A percentile compares a stretch with the other conserved stretches of the same genome.
phyloP scores from a whole-genome alignment of 2,329 filamentous ascomycete species.

The Trichoderma atrobrunneum region DNA sequence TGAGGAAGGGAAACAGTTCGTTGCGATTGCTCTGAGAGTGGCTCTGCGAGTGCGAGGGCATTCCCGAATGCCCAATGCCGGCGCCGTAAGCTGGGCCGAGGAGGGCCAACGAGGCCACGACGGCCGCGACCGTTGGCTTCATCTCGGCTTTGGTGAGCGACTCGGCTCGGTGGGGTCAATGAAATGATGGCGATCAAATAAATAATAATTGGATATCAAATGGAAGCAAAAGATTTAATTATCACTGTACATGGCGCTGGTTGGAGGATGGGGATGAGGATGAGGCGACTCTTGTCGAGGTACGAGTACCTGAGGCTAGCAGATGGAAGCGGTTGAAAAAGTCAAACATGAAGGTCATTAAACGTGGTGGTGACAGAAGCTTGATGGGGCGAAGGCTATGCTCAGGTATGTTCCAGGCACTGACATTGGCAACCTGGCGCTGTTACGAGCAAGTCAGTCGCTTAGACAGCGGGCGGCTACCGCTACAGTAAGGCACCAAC shows the following conservation, averaged over 20 bases:
- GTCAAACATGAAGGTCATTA: neutral
- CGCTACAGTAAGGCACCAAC: neutral
- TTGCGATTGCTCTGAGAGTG: neutral
- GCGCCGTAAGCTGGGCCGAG: constrained; percentile 29
- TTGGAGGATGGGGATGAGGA: neutral
- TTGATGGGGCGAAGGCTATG: neutral
- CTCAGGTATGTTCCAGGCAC: neutral
- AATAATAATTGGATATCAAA: neutral
- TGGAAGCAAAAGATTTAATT: neutral
- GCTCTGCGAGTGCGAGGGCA: constrained; percentile 15
- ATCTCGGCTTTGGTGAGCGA: constrained; percentile 20
- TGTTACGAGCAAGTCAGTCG: neutral
- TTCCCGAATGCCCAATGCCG: constrained; percentile 30
- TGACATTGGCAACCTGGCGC: neutral
- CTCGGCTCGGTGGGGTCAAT: constrained; percentile 20
- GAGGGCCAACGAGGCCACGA: constrained; percentile 27
- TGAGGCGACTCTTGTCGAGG: neutral
- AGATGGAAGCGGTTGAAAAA: neutral
- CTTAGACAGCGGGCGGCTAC: neutral
- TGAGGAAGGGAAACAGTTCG: constrained; percentile 46
- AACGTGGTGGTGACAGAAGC: neutral
- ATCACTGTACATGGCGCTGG: neutral
- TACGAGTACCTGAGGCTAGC: neutral
- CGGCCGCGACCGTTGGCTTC: constrained; percentile 23
- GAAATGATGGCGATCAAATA: neutral